A percentile compares a stretch with the other conserved stretches of the same genome.
Evolutionary conservation across 148 eudicot genomes (phyloP).

Genomic region (Polygonum maritimum): DNA sequence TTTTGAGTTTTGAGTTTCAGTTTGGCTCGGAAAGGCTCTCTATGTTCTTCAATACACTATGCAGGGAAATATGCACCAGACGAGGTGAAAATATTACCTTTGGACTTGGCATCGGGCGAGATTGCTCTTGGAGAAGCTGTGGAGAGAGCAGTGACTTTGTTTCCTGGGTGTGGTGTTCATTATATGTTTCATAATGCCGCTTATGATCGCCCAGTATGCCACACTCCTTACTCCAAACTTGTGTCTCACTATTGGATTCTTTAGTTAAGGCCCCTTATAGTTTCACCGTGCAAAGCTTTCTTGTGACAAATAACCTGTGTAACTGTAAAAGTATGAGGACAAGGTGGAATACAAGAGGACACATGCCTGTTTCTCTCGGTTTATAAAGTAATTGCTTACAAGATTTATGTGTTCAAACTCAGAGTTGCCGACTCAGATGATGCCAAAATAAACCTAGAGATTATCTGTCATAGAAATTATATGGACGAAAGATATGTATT

Average conservation of each 20-base stretch:
- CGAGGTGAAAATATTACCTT: slow-evolving; percentile 70
- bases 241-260: not conserved
- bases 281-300: not conserved
- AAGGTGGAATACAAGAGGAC: not conserved
- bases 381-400: not conserved
- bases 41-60: slow-evolving; percentile 1
- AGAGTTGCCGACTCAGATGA: not conserved
- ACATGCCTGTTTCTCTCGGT: not conserved
- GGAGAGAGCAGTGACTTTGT: slow-evolving; percentile 64
- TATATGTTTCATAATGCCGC: slow-evolving; percentile 94
- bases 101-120: slow-evolving; percentile 85
- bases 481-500: not conserved
- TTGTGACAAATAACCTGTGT: not conserved
- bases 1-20: not conserved
- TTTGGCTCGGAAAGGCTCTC: not conserved
- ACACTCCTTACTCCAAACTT: not conserved
- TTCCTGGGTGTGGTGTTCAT: slow-evolving; percentile 69
- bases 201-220: slow-evolving; percentile 88
- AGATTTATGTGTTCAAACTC: not conserved
- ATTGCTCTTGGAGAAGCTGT: slow-evolving; percentile 57
- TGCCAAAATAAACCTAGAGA: not conserved
- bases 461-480: not conserved
- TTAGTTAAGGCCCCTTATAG: not conserved
- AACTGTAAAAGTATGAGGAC: not conserved
- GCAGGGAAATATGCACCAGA: slow-evolving; percentile 80